Conservation (phyloP, 176 grass and related monocot genomes). For the Thalia dealbata region DNA sequence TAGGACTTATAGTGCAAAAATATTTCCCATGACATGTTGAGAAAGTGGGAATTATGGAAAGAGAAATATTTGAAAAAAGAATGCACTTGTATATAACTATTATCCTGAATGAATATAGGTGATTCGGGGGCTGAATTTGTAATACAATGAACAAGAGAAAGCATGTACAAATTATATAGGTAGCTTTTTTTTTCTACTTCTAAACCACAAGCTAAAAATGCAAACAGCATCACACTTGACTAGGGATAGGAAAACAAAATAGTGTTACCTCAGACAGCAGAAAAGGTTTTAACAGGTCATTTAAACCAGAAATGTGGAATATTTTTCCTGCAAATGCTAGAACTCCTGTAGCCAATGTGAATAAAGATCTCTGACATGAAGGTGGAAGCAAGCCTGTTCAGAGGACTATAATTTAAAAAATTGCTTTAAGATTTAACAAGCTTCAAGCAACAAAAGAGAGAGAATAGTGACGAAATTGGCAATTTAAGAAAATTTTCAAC, state of each 20-base stretch:
- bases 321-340: constrained; percentile 76
- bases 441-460: neutral
- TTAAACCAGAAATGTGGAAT: constrained; percentile 57
- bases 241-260: neutral
- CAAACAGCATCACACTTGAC: neutral
- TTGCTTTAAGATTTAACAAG: constrained; percentile 13
- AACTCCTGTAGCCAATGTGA: constrained; percentile 61
- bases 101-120: too few relatives aligned
- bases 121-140: too few relatives aligned
- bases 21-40: too few relatives aligned
- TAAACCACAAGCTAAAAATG: neutral
- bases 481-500: constrained; percentile 11
- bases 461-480: neutral
- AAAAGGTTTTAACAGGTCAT: constrained; percentile 43
- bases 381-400: constrained; percentile 47
- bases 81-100: too few relatives aligned
- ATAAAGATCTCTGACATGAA: constrained; percentile 67
- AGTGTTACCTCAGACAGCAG: constrained; percentile 50
- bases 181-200: neutral
- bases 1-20: too few relatives aligned
- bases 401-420: neutral
- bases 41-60: too few relatives aligned
- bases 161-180: neutral
- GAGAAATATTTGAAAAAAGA: neutral
- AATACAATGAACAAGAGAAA: neutral